These are phyloP conservation scores for Ustilago tritici DNA, from an alignment of 1,284 basidiomycete species.

Conservation along the genomic window DNA sequence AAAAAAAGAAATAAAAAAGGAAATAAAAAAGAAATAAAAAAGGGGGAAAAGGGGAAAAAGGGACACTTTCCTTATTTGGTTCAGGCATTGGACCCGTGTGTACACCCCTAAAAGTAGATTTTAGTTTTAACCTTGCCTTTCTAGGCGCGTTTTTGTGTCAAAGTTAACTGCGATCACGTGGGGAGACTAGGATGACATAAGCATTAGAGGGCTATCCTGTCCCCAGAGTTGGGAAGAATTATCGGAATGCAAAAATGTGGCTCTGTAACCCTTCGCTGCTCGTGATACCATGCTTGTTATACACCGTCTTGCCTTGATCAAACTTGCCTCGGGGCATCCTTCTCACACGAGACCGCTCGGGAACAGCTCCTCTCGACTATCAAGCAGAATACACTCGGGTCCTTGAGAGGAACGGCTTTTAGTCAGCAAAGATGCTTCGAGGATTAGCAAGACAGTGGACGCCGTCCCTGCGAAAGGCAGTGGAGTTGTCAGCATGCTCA, in stretches of 20 bases:
- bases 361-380: not conserved
- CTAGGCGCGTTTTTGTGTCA: not conserved
- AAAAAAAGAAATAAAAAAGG: not conserved
- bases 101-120: not conserved
- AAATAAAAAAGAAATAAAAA: not conserved
- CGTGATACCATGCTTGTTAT: not conserved
- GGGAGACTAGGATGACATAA: not conserved
- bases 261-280: not conserved
- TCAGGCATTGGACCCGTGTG: not conserved
- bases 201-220: not conserved
- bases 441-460: slow-evolving; percentile 10
- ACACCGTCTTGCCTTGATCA: not conserved
- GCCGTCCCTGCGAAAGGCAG: slow-evolving; percentile 9
- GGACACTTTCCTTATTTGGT: not conserved
- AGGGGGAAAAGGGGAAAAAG: not conserved
- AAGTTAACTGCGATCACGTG: not conserved
- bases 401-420: too few relatives aligned
- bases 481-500: slow-evolving; percentile 11
- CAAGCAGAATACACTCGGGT: not conserved
- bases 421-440: slow-evolving; percentile 22
- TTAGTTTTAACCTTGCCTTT: not conserved
- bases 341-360: not conserved
- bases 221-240: not conserved
- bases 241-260: not conserved
- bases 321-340: not conserved